Evolutionary conservation across 345 rosid species (phyloP), one percentile per base, ranked within the genome.

Genomic region (Citrus cavaleriei): DNA sequence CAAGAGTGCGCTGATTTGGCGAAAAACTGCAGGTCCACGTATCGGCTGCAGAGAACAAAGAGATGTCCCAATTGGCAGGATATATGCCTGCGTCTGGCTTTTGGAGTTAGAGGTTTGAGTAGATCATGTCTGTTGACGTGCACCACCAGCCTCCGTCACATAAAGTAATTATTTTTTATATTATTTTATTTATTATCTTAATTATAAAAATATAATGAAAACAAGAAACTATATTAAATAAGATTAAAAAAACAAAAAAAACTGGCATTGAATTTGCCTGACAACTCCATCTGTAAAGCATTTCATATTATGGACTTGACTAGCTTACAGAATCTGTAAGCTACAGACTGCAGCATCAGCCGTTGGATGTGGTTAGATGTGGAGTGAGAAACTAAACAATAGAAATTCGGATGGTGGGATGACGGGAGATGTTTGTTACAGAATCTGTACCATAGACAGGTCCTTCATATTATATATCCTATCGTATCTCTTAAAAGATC

Each of bases 41-140:
- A 9, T 58, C 72, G 64, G 2, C 72, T 76, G 70, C 49, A 67
- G 80, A 78, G 77, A 58, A 64, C 79, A 60, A 25, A 34, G 46
- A 25, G 83, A 46, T 37, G 66, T 51, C 63, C 19, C 25, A 32
- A 51, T 32, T 24, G 40, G 57, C 79, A 74, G 46, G 81, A 73
- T 42, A 46, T 46, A 12, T 79, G 80, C 84, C 38, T 46, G 72
- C 30, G 78, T 75, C 12, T 78, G 79, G 82, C 75, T 16, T 69
- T 73, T 76, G 82, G 73, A 66, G 76, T 37, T 62, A 40, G 76
- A 74, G 72, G 72, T 78, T 46, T n/a, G 77, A 61, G 80, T 77
- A n/a, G 74, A 79, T 28, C 30, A 28, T 46, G 83, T 76, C 74
- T 81, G 77, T 78, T 78, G 91, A 87, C 93, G 92, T 86, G 92